Percentiles rank a stretch among this genome's conserved stretches.
Conservation (phyloP, 1,284 basidiomycete genomes). For the Puccinia triticina region DNA sequence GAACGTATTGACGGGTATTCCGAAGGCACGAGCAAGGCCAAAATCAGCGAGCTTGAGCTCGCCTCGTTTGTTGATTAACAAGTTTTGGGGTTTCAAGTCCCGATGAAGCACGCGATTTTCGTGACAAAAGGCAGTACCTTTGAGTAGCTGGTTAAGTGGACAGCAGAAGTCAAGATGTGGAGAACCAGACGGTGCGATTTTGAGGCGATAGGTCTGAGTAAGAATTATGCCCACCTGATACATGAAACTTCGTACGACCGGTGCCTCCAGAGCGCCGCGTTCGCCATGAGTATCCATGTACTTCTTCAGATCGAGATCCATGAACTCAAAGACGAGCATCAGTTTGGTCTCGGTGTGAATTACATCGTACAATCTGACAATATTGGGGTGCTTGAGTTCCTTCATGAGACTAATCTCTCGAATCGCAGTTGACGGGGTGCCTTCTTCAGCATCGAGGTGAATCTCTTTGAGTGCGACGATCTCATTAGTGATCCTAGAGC, state of each 20-base stretch:
- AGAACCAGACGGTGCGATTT: background rate
- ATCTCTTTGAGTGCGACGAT: constrained; percentile 91
- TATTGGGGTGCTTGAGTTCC: constrained; percentile 91
- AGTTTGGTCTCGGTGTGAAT: constrained; percentile 89
- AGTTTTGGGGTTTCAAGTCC: constrained; percentile 95
- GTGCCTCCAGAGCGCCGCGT: constrained; percentile 86
- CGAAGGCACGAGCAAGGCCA: constrained; percentile 77
- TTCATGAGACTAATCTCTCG: constrained; percentile 96
- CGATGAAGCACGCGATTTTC: constrained; percentile 97
- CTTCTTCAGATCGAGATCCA: constrained; percentile 97
- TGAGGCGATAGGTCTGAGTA: background rate
- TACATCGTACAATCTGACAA: constrained; percentile 94
- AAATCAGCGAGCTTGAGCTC: constrained; percentile 84
- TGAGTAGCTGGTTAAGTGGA: constrained; percentile 83
- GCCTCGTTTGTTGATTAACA: constrained; percentile 94
- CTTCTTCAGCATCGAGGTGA: constrained; percentile 91
- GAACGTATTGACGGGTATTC: constrained; percentile 93
- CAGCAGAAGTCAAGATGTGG: background rate
- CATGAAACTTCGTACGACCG: constrained; percentile 94
- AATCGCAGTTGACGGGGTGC: constrained; percentile 90
- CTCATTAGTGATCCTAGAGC: constrained; percentile 78
- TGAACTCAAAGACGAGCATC: constrained; percentile 97
- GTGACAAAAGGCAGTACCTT: constrained; percentile 97
- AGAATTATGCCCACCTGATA: constrained; percentile 33
- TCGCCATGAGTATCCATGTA: constrained; percentile 99